Evolutionary conservation across 306 rosid genomes (phyloP).

Genomic region (Pyrus pyrifolia): DNA sequence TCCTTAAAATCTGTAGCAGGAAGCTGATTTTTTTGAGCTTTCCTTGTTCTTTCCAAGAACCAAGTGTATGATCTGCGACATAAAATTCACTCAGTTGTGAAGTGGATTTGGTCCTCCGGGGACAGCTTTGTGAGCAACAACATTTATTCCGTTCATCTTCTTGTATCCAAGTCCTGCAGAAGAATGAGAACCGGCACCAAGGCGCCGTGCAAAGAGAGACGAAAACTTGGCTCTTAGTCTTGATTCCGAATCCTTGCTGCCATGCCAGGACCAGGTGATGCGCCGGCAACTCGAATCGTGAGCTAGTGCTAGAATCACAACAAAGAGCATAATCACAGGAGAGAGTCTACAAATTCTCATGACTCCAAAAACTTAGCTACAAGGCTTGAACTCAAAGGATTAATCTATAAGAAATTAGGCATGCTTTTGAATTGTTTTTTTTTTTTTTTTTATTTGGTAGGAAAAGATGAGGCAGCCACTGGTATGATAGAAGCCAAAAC

Average conservation of each 20-base stretch:
- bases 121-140: constrained; percentile 37
- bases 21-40: neutral
- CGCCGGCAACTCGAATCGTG: constrained; percentile 33
- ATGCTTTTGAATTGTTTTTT: neutral
- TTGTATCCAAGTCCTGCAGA: constrained; percentile 19
- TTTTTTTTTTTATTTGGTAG: neutral
- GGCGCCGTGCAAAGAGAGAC: constrained; percentile 12
- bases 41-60: neutral
- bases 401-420: neutral
- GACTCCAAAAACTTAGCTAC: constrained; percentile 17
- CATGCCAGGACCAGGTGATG: constrained; percentile 14
- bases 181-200: neutral
- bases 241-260: constrained; percentile 16
- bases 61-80: neutral
- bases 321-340: constrained; percentile 5
- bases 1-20: neutral
- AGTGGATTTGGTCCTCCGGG: constrained; percentile 76
- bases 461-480: constrained; percentile 4
- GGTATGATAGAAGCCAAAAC: constrained; percentile 16
- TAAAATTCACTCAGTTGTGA: constrained; percentile 41
- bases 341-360: constrained; percentile 36
- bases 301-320: constrained; percentile 22
- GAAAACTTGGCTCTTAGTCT: constrained; percentile 21
- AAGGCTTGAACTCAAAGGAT: neutral
- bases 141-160: neutral